Base-by-base conservation (phyloP, 108 stramenopile genomes). In the Nitzschia sp. region DNA sequence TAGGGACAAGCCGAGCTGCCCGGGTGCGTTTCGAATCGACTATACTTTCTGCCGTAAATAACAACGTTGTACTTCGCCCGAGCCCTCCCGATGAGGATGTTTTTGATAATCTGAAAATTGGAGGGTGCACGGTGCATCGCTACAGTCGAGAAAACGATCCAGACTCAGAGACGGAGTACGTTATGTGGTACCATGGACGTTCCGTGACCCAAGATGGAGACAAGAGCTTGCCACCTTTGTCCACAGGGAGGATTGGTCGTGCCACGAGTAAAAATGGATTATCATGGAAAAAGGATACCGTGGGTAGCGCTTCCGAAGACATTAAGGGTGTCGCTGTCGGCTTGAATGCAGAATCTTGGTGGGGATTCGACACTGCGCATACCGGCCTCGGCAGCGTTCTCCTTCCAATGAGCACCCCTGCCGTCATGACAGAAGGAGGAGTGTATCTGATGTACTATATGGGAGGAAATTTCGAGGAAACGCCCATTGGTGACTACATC, bases 361-460 rank as follows among this genome's bases (percentile, higher is more conserved):
- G 94, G 92, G 87, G 87, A 29, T 97, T 97, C 68, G 96, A 97
- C 71, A 94, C 94, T 0, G 82, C 91, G 1, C 96, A 97, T 73
- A 67, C 92, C 24, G 96, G 96, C 25, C 72, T 97, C 26, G 96
- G 96, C 8, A 91, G 90, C 68, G 92, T 97, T 0, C 56, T 93
- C 32, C 55, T 97, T 47, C 94, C 92, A 46, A 95, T 95, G 86
- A 79, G 68, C 34, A 90, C 84, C 3, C 90, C 93, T 2, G 83
- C 89, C 3, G 90, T 95, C 13, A 66, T 86, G 51, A 82, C 85
- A 45, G 92, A 94, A 54, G 89, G 92, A 18, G 93, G 92, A 28
- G 90, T 95, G 24, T 97, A 97, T 63, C 63, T 97, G 35, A 92
- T 94, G 93, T 97, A 97, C 66, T 94, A 91, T 63, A 85, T 92